phyloP scores from a whole-genome alignment of 345 rosid genomes.

The Jatropha curcas region DNA sequence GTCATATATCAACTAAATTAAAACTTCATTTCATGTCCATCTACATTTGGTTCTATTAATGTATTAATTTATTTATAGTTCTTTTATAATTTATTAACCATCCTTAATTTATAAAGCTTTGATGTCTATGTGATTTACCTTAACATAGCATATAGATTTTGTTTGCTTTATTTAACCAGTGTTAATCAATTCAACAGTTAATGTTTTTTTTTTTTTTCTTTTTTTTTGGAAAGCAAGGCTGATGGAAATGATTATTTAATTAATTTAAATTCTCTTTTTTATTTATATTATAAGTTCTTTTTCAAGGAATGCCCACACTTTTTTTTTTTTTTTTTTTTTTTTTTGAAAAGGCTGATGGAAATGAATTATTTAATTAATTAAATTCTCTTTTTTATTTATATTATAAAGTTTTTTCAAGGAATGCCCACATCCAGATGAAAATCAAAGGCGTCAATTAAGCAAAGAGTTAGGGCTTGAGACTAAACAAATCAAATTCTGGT shows the following conservation, averaged over 20 bases:
- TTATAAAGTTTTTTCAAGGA: conserved; percentile 54
- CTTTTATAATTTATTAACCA: neutral
- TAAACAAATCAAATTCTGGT: conserved; percentile 78
- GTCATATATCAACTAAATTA: no score
- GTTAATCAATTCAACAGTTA: no score
- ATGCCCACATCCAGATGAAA: conserved; percentile 65
- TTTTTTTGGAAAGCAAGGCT: no score
- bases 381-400: neutral
- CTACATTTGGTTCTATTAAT: no score
- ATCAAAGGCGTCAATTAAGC: conserved; percentile 50
- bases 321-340: neutral
- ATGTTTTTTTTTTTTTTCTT: no score
- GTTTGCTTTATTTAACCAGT: neutral
- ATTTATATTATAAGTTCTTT: no score
- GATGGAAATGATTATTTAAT: no score
- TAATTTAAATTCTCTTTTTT: no score
- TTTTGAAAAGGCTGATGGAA: neutral
- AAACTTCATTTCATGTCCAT: no score
- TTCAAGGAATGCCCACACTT: no score
- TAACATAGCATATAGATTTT: neutral
- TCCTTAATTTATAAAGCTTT: neutral
- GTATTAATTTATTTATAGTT: no score
- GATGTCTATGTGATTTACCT: neutral
- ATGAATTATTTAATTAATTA: no score
- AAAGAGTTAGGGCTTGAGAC: conserved; percentile 46